phyloP scores from a whole-genome alignment of 768 basidiomycete genomes.

The Boletus rex-veris region DNA sequence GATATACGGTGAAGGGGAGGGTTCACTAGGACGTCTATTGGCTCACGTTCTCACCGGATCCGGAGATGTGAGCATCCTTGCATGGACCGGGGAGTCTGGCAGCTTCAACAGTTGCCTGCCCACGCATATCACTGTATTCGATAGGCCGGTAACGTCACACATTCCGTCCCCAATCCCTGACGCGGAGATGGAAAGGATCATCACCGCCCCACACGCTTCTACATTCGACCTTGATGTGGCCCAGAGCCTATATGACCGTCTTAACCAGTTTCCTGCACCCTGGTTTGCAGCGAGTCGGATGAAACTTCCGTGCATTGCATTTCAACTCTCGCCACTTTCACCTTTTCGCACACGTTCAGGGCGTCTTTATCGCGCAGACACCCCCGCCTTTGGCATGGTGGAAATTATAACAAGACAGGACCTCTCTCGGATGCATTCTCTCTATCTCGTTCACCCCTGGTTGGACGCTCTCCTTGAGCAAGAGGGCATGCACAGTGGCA shows the following conservation, averaged over 20 bases:
- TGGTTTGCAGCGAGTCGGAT: background rate
- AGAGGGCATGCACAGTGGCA: too few relatives aligned
- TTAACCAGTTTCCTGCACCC: background rate
- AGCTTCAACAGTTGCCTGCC: background rate
- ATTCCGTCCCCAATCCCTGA: background rate
- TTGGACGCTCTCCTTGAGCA: too few relatives aligned
- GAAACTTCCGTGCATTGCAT: background rate
- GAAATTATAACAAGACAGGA: too few relatives aligned
- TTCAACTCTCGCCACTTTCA: background rate
- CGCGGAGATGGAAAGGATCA: background rate
- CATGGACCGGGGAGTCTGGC: conserved; percentile 5
- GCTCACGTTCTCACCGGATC: background rate
- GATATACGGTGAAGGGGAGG: background rate
- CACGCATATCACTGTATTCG: too few relatives aligned
- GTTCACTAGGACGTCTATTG: background rate
- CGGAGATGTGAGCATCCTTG: conserved; percentile 3
- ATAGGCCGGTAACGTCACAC: background rate
- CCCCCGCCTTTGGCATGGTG: background rate
- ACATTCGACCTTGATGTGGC: background rate
- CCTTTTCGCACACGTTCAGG: background rate
- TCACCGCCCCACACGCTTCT: background rate
- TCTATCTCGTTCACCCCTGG: too few relatives aligned
- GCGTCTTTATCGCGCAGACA: background rate
- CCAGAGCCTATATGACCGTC: background rate
- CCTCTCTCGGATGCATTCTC: too few relatives aligned